Conservation (phyloP, 2,329 filamentous ascomycete species). For the Claviceps citrina region DNA sequence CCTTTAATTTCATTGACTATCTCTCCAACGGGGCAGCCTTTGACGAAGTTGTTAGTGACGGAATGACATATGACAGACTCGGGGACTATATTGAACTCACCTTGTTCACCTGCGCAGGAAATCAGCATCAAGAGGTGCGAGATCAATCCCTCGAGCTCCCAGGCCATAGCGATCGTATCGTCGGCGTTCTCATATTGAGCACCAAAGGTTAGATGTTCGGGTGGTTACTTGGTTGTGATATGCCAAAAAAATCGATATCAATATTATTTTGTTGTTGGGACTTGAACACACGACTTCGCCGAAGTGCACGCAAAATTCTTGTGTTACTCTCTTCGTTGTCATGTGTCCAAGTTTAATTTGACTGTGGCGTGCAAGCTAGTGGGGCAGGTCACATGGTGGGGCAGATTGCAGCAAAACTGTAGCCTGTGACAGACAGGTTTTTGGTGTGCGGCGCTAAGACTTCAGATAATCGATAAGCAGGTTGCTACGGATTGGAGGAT, state of each 20-base stretch:
- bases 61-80: no score
- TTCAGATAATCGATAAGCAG: no score
- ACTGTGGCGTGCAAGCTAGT: not conserved
- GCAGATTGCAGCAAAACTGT: no score
- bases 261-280: slow-evolving; percentile 1
- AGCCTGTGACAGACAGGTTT: no score
- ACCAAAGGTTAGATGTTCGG: not conserved
- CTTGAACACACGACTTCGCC: slow-evolving; percentile 9
- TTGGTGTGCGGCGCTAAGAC: no score
- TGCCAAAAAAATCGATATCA: slow-evolving; percentile 4
- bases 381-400: not conserved
- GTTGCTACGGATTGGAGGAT: no score
- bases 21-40: slow-evolving; percentile 19
- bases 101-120: slow-evolving; percentile 23
- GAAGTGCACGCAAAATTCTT: not conserved
- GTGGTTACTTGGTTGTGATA: no score
- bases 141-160: slow-evolving; percentile 25
- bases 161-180: slow-evolving; percentile 16
- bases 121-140: slow-evolving; percentile 21
- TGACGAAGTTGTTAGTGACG: not conserved
- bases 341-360: not conserved
- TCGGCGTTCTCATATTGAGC: slow-evolving; percentile 14
- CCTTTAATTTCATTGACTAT: slow-evolving; percentile 18
- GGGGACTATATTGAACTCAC: slow-evolving; percentile 10
- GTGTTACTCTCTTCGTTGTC: no score